Evolutionary conservation across 2,329 filamentous ascomycete genomes (phyloP), one percentile per base, ranked within the genome.

Genomic region (Septoria petroselini): DNA sequence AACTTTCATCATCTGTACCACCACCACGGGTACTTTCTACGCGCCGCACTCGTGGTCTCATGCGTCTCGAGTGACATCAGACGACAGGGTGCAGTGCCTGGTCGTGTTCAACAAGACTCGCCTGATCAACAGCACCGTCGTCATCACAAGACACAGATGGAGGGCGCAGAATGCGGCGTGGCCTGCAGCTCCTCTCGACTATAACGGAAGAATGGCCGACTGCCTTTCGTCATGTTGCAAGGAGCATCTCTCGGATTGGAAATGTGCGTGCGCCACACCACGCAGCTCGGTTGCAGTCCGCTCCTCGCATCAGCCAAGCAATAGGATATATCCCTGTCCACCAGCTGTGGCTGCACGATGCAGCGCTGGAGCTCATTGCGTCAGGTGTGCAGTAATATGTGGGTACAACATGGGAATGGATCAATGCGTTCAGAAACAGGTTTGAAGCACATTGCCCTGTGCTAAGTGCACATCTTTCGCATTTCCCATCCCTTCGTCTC

Each of bases 371-470:
- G 52, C 48, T 50, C 38, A 47, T 59, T 59, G 57, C 57, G 57
- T 59, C 57, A 59, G 54, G 34, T 48, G 37, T 48, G 30, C n/a
- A n/a, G n/a, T n/a, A 48, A 45, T 9, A 53, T 43, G 53, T 52
- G 43, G 39, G 37, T 48, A 55, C 44, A 49, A 38, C 41, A 48
- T 54, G 41, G 34, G 47, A 50, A 50, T 52, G 47, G 47, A 27
- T 50, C 40, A 34, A 52, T 31, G 34, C 35, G 27, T 40, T 25
- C 35, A 33, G 52, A 61, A 61, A 59, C 58, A 59, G 58, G 58
- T 59, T 61, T 61, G 55, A 41, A 35, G 34, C 31, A 41, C 42
- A 52, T 52, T 23, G 29, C 38, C 25, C 27, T 40, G 41, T 41
- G 31, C 42, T 50, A 48, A 52, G 43, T 57, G 41, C 47, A 45